Evolutionary conservation across 2,329 filamentous ascomycete genomes (phyloP).

Genomic region (Colletotrichum sp.): DNA sequence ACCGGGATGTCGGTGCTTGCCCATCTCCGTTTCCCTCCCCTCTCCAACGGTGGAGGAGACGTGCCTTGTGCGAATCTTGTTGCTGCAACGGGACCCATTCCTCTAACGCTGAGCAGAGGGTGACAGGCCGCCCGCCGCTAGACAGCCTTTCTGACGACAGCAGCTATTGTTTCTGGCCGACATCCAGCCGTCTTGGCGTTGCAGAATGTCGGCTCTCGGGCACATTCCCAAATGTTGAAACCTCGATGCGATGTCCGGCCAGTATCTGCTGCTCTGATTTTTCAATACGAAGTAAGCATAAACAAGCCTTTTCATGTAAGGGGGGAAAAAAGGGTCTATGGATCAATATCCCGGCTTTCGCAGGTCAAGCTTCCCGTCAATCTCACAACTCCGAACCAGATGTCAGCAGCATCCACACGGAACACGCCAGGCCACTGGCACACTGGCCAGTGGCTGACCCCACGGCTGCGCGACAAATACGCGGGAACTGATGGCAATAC

Average conservation of each 20-base stretch:
- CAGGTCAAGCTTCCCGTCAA: constrained; percentile 10
- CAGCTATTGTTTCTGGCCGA: neutral
- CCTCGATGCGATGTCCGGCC: neutral
- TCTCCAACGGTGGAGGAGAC: neutral
- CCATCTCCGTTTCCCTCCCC: neutral
- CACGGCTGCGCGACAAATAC: neutral
- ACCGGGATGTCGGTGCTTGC: neutral
- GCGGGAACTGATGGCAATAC: neutral
- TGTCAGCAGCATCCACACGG: neutral
- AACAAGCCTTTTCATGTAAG: neutral
- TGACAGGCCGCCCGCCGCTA: neutral
- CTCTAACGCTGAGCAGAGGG: neutral
- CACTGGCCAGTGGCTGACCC: neutral
- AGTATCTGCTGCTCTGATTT: neutral
- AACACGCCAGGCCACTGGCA: neutral
- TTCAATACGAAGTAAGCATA: neutral
- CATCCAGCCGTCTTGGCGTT: constrained; percentile 9
- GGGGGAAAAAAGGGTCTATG: neutral
- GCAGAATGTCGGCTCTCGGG: neutral
- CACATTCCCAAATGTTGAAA: neutral
- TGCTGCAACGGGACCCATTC: neutral
- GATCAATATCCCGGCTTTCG: neutral
- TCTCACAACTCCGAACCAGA: neutral
- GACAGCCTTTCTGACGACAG: neutral
- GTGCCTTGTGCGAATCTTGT: neutral